Percentiles rank a stretch among this genome's conserved stretches.
phyloP scores from a whole-genome alignment of 768 basidiomycete species.

The Coprinellus aureogranulatus region DNA sequence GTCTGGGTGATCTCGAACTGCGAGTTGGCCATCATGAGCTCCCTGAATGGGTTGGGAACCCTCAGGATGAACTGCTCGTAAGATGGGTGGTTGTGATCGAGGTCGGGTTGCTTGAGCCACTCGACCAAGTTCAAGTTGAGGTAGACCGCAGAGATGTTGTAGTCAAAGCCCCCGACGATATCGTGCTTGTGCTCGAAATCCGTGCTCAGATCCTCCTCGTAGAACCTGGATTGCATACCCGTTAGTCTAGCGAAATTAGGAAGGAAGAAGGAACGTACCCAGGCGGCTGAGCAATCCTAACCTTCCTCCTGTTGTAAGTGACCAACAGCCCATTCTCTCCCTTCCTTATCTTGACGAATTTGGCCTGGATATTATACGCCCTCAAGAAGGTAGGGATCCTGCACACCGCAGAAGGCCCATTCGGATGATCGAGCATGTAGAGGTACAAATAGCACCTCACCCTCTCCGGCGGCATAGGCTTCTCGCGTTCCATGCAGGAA shows the following conservation, averaged over 20 bases:
- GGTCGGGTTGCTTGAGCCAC: conserved; percentile 24
- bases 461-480: conserved; percentile 12
- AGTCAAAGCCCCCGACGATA: conserved; percentile 39
- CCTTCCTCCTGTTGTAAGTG: conserved; percentile 45
- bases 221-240: not conserved
- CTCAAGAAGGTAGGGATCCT: conserved; percentile 47
- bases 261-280: conserved; percentile 5
- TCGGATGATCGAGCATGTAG: conserved; percentile 55
- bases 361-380: conserved; percentile 58
- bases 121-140: conserved; percentile 45
- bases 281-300: conserved; percentile 24
- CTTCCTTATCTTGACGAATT: conserved; percentile 47
- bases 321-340: conserved; percentile 53
- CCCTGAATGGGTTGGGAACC: conserved; percentile 32
- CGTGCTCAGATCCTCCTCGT: not conserved
- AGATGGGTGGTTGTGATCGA: conserved; percentile 34
- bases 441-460: conserved; percentile 54
- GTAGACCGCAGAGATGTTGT: conserved; percentile 43
- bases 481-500: conserved; percentile 33
- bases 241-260: conserved; percentile 14
- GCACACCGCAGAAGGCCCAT: conserved; percentile 45
- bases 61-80: conserved; percentile 33
- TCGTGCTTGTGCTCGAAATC: conserved; percentile 33
- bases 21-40: conserved; percentile 40
- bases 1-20: conserved; percentile 31